These are phyloP conservation scores for Quercus mongolica DNA, from an alignment of 306 rosid genomes.

Conservation along the genomic window DNA sequence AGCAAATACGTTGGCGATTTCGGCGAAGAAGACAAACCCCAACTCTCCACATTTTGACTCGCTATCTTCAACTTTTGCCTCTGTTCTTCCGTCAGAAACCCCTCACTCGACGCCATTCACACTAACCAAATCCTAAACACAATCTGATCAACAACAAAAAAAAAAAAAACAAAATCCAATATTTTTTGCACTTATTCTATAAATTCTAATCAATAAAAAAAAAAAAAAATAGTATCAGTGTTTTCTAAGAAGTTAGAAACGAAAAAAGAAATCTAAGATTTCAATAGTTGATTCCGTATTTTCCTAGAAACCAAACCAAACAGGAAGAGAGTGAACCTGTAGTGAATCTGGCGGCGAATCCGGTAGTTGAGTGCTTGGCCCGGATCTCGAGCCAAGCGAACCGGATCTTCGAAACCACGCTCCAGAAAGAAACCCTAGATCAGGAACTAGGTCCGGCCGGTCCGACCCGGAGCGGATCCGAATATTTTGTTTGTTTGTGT, in stretches of 20 bases:
- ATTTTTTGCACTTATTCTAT: too few relatives aligned
- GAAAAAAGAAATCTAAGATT: not conserved
- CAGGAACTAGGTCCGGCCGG: too few relatives aligned
- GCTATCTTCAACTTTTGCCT: conserved; percentile 77
- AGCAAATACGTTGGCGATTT: conserved; percentile 77
- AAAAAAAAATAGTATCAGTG: not conserved
- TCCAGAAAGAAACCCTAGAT: not conserved
- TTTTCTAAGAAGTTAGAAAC: too few relatives aligned
- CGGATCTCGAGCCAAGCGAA: conserved; percentile 98
- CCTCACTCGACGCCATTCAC: conserved; percentile 84
- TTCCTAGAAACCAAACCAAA: conserved; percentile 14
- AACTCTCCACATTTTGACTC: conserved; percentile 61
- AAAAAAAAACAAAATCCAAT: not conserved
- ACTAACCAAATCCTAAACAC: conserved; percentile 5
- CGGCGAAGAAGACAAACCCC: conserved; percentile 76
- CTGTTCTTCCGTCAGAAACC: conserved; percentile 89
- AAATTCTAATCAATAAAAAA: not conserved
- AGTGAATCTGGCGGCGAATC: conserved; percentile 37
- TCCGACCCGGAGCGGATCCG: conserved; percentile 3
- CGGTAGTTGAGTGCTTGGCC: conserved; percentile 72
- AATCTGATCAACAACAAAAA: not conserved
- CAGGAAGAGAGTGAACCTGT: conserved; percentile 28
- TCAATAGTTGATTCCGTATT: not conserved
- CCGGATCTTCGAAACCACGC: conserved; percentile 28
- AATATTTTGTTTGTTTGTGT: not conserved